Evolutionary conservation across 768 basidiomycete species (phyloP), one percentile per base, ranked within the genome.

Genomic region (Cystobasidium onofrii): DNA sequence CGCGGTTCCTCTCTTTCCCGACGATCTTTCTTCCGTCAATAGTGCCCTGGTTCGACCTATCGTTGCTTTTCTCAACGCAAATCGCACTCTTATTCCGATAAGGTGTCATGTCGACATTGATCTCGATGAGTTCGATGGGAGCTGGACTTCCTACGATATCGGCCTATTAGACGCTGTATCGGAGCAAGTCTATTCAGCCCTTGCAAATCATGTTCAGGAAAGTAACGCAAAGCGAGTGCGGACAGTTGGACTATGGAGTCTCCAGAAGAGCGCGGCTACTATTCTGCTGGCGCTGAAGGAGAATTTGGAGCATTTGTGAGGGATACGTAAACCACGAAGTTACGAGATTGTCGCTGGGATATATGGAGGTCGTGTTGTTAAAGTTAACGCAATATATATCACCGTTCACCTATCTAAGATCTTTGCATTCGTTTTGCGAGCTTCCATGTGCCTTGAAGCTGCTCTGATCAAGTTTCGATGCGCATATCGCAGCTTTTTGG

Each of bases 31-130:
- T 54, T 91, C 95, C 78, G 89, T 91, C 75, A 96, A 95, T 78
- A 90, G 88, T 78, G 96, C 96, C 25, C 83, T 98, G 29, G 89
- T 96, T 60, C 81, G 96, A 77, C 94, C 96, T 1, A 97, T 99
- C 75, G 96, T 98, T 18, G 95, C 92, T 0, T 99, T 99, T 80
- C 76, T 29, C 77, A 98, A 95, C 80, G 89, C 90, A 1, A 95
- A 98, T 80, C 87, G 89, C 74, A 99, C 96, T 0, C 82, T 99
- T 77, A 86, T 99, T 1, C 96, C 96, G 15, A 93, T 98, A 66
- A 92, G 89, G 76, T 97, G 93, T 80, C 86, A 88, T 67, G 88
- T 97, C 1, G 87, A 90, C 43, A 89, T 92, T 79, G 87, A 90
- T 74, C 81, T 95, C 74, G 79, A 79, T 66, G 91, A 96, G 74